Conservation (phyloP, 345 rosid species). For the Euphorbia pulcherrima region DNA sequence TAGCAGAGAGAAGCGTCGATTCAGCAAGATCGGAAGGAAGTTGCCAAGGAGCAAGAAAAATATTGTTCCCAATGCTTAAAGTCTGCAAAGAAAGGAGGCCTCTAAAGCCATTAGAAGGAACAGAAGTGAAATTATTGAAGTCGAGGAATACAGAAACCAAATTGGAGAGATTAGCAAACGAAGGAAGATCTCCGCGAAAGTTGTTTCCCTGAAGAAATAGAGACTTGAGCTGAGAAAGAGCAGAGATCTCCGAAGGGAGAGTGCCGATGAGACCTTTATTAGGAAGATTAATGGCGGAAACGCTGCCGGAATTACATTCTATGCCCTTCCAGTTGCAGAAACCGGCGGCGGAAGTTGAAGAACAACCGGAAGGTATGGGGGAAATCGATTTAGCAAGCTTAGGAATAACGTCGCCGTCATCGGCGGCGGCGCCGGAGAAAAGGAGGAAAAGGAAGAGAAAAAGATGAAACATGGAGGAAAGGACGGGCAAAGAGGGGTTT, state of each 20-base stretch:
- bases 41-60: slow-evolving; percentile 44
- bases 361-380: slow-evolving; percentile 59
- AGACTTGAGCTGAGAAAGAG: slow-evolving; percentile 47
- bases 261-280: slow-evolving; percentile 41
- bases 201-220: slow-evolving; percentile 49
- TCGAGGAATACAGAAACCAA: slow-evolving; percentile 45
- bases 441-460: slow-evolving; percentile 14
- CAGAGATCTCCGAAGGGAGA: slow-evolving; percentile 46
- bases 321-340: slow-evolving; percentile 63
- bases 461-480: slow-evolving; percentile 4
- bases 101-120: slow-evolving; percentile 48
- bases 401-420: slow-evolving; percentile 52
- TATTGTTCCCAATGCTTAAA: slow-evolving; percentile 45
- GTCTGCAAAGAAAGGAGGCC: slow-evolving; percentile 53
- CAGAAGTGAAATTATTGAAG: slow-evolving; percentile 52
- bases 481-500: background rate
- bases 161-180: slow-evolving; percentile 46
- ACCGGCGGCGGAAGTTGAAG: slow-evolving; percentile 34
- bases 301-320: slow-evolving; percentile 40
- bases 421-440: slow-evolving; percentile 31
- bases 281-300: slow-evolving; percentile 43
- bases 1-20: slow-evolving; percentile 34
- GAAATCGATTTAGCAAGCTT: slow-evolving; percentile 39
- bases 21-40: slow-evolving; percentile 55
- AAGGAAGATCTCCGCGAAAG: slow-evolving; percentile 59